phyloP scores from a whole-genome alignment of 176 grass and related monocot species.

The Oryza longistaminata region DNA sequence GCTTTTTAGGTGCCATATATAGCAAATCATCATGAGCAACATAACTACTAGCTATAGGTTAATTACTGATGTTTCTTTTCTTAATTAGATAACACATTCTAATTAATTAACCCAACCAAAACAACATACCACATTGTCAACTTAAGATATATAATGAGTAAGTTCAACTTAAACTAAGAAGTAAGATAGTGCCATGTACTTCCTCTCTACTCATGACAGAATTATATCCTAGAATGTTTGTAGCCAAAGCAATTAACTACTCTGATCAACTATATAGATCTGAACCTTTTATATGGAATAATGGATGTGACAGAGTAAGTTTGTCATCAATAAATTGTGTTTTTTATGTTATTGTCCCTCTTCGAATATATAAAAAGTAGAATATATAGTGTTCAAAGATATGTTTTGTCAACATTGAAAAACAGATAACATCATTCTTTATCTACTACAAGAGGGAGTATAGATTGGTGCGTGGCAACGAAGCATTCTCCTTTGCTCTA shows the following conservation, averaged over 20 bases:
- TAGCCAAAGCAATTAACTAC: background rate
- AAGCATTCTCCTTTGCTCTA: conserved; percentile 10
- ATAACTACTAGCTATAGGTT: too few species aligned
- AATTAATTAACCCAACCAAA: background rate
- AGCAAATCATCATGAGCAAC: conserved; percentile 9
- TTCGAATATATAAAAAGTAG: background rate
- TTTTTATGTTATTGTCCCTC: background rate
- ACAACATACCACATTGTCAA: background rate
- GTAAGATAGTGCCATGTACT: background rate
- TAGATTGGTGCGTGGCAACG: background rate
- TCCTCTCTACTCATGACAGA: too few species aligned
- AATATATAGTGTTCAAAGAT: background rate
- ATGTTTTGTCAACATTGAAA: background rate
- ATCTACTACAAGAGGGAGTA: background rate
- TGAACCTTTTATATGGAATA: background rate
- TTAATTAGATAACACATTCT: background rate
- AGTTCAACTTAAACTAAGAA: background rate
- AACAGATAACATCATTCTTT: background rate
- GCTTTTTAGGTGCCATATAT: background rate
- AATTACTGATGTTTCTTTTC: background rate
- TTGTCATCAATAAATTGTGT: background rate
- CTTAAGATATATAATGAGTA: background rate
- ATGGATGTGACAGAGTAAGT: background rate
- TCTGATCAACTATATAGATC: background rate
- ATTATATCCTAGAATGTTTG: background rate